Conservation (phyloP, 2,329 filamentous ascomycete genomes). For the Epichloe bromicola region DNA sequence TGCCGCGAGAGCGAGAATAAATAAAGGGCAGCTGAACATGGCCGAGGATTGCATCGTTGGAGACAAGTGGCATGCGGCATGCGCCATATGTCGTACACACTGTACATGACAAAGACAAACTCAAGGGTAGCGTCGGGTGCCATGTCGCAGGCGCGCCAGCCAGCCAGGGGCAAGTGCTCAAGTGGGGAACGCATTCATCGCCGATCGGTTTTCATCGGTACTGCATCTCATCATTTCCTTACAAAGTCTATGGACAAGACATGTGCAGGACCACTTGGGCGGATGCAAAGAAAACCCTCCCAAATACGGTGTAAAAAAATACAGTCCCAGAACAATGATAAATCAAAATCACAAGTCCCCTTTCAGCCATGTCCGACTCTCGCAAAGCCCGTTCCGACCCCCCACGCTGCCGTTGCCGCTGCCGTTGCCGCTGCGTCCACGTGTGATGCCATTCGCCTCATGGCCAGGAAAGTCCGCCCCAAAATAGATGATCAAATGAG, state of each 20-base stretch:
- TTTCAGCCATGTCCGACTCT: conserved; percentile 5
- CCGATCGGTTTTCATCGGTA: background rate
- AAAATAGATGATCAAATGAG: background rate
- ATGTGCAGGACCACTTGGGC: background rate
- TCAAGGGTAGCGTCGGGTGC: background rate
- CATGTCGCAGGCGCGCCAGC: background rate
- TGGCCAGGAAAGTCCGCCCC: background rate
- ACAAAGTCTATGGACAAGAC: conserved; percentile 5
- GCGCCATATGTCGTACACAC: no score
- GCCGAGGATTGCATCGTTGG: background rate
- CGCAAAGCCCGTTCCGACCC: background rate
- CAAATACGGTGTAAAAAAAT: conserved; percentile 5
- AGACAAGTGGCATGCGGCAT: no score
- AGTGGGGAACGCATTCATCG: background rate
- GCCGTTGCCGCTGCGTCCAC: background rate
- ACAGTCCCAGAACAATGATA: conserved; percentile 2
- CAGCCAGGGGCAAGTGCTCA: background rate
- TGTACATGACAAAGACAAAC: background rate
- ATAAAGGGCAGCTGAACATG: background rate
- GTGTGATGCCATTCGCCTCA: conserved; percentile 2
- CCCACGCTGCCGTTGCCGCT: background rate
- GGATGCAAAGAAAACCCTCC: background rate
- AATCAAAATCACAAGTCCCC: background rate
- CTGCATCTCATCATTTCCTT: background rate
- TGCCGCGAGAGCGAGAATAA: background rate